Percentiles rank a stretch among this genome's conserved stretches.
Conservation (phyloP, 257 asterid genomes). For the Catharanthus roseus region DNA sequence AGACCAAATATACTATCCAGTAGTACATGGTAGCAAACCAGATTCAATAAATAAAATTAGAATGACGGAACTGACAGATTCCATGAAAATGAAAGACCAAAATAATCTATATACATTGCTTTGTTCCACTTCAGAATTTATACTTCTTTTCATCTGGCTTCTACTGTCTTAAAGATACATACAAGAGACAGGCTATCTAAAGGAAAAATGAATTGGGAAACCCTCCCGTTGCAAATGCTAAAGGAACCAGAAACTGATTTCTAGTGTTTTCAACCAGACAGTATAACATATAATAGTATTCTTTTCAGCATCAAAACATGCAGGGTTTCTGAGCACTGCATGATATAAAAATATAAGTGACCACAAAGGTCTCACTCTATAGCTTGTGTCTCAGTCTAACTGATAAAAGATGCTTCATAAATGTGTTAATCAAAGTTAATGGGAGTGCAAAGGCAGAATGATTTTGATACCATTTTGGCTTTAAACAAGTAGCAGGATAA, state of each 20-base stretch:
- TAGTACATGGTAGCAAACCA: background rate
- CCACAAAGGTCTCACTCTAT: background rate
- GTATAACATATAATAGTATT: background rate
- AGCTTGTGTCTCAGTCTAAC: background rate
- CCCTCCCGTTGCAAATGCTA: no score
- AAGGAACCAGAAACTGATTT: background rate
- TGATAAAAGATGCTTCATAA: background rate
- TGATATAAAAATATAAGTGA: background rate
- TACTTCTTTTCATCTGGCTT: background rate
- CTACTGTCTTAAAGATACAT: background rate
- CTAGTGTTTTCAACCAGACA: background rate
- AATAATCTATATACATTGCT: background rate
- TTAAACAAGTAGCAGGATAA: background rate
- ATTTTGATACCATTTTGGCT: background rate
- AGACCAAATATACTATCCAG: background rate
- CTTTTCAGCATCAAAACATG: background rate
- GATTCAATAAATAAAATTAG: background rate
- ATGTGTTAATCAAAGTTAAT: background rate
- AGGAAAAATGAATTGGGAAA: background rate
- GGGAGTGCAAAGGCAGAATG: background rate
- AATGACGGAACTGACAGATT: constrained; percentile 1
- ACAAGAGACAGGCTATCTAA: background rate
- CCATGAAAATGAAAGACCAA: background rate
- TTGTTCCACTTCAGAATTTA: background rate
- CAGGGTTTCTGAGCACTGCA: background rate